Percentiles rank a stretch among this genome's conserved stretches.
Evolutionary conservation across 345 rosid species (phyloP).

Genomic region (Acer yangbiense): DNA sequence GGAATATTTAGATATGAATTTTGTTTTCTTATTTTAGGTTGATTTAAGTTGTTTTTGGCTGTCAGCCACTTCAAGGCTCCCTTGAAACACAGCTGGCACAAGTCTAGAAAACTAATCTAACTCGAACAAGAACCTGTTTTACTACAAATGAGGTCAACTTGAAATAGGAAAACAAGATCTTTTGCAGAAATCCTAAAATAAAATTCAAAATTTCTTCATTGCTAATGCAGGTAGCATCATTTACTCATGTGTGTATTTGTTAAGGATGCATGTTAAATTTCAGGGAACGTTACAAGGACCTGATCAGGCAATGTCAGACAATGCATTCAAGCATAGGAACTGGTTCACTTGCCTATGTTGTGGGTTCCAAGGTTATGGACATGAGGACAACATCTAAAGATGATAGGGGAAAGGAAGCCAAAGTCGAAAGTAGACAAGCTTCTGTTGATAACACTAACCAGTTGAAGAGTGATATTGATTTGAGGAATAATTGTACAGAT

Average conservation of each 20-base stretch:
- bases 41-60: background rate
- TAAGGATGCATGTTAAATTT: constrained; percentile 7
- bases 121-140: background rate
- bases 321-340: constrained; percentile 97
- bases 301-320: constrained; percentile 71
- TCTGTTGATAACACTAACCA: constrained; percentile 45
- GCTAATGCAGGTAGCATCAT: background rate
- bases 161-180: background rate
- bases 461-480: constrained; percentile 41
- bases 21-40: background rate
- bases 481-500: constrained; percentile 59
- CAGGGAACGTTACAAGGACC: constrained; percentile 73
- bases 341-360: constrained; percentile 85
- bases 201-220: background rate
- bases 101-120: background rate
- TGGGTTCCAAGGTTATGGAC: constrained; percentile 96
- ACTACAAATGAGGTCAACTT: background rate
- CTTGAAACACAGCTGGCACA: background rate
- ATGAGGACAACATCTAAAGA: constrained; percentile 77
- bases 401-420: constrained; percentile 48
- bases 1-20: too few relatives aligned
- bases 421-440: constrained; percentile 43
- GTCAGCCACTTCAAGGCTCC: background rate
- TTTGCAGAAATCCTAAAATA: background rate
- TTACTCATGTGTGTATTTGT: background rate